Percentiles rank a stretch among this genome's conserved stretches.
Evolutionary conservation across 768 basidiomycete species (phyloP).

Genomic region (Suillus tomentosus): DNA sequence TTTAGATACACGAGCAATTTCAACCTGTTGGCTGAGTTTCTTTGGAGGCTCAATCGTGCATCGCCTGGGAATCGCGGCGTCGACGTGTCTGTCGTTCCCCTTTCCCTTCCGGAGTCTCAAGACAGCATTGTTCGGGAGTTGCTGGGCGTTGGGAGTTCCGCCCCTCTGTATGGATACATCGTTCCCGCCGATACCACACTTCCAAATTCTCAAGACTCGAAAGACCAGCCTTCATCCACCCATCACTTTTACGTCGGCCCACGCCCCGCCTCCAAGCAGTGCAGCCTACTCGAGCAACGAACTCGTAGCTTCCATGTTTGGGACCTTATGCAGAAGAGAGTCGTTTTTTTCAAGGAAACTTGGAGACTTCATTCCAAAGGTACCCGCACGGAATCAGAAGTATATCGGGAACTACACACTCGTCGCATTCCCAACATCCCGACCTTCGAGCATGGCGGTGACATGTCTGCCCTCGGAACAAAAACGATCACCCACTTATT

Average conservation of each 20-base stretch:
- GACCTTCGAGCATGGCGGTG: constrained; percentile 29
- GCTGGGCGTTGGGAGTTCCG: not conserved
- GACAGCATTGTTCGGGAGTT: constrained; percentile 8
- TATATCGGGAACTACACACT: constrained; percentile 22
- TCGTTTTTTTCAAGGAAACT: constrained; percentile 35
- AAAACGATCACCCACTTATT: constrained; percentile 14
- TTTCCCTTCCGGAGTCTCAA: constrained; percentile 12
- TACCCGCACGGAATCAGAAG: constrained; percentile 23
- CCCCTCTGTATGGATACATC: not conserved
- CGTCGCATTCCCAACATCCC: constrained; percentile 28
- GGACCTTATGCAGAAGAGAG: not conserved
- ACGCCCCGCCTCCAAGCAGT: not conserved
- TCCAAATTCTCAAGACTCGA: not conserved
- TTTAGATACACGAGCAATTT: constrained; percentile 26
- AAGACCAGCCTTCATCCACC: not conserved
- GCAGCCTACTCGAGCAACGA: not conserved
- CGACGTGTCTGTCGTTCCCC: constrained; percentile 28
- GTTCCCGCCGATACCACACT: not conserved
- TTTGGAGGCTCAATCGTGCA: constrained; percentile 27
- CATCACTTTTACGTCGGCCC: constrained; percentile 1
- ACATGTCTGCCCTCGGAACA: constrained; percentile 22
- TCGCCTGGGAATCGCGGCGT: constrained; percentile 19
- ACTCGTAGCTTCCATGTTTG: not conserved
- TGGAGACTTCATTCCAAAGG: constrained; percentile 25
- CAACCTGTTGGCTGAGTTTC: constrained; percentile 24